These are phyloP conservation scores for Microdochium trichocladiopsis DNA, from an alignment of 2,329 filamentous ascomycete genomes.

Conservation along the genomic window DNA sequence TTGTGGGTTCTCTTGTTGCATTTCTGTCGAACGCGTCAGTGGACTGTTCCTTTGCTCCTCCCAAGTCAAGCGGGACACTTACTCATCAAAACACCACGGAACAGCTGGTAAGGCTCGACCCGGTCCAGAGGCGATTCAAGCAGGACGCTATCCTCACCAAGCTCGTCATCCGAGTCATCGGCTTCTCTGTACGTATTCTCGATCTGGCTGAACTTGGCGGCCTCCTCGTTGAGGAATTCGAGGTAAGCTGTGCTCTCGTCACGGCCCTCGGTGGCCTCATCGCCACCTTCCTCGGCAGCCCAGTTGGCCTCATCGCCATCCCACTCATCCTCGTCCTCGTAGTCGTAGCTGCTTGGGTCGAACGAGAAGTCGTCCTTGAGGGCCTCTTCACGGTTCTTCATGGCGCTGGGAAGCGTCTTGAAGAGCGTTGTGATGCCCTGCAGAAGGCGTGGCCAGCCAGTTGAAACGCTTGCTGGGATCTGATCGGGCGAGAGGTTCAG, in stretches of 20 bases:
- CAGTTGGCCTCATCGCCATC: conserved; percentile 77
- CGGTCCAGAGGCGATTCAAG: conserved; percentile 93
- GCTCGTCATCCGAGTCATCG: conserved; percentile 73
- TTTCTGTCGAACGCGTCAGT: conserved; percentile 43
- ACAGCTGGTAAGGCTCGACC: conserved; percentile 87
- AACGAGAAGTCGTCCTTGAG: conserved; percentile 80
- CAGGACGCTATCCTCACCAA: conserved; percentile 86
- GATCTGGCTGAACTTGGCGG: conserved; percentile 73
- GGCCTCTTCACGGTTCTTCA: conserved; percentile 89
- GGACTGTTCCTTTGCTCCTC: conserved; percentile 11
- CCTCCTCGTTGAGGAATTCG: conserved; percentile 93
- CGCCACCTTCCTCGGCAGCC: conserved; percentile 66
- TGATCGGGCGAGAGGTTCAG: conserved; percentile 73
- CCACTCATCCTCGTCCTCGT: conserved; percentile 73
- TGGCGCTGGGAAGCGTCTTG: conserved; percentile 78
- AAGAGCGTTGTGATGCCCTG: conserved; percentile 85
- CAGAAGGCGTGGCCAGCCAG: conserved; percentile 88
- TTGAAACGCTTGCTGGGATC: conserved; percentile 86
- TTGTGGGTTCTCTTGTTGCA: conserved; percentile 86
- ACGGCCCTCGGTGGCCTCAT: conserved; percentile 61
- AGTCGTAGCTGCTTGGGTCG: conserved; percentile 51
- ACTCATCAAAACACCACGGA: conserved; percentile 78
- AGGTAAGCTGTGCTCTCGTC: conserved; percentile 93
- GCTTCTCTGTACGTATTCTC: conserved; percentile 28
- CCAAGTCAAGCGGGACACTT: conserved; percentile 31